These are phyloP conservation scores for Cryphonectria carpinicola DNA, from an alignment of 2,329 filamentous ascomycete species.

Conservation along the genomic window DNA sequence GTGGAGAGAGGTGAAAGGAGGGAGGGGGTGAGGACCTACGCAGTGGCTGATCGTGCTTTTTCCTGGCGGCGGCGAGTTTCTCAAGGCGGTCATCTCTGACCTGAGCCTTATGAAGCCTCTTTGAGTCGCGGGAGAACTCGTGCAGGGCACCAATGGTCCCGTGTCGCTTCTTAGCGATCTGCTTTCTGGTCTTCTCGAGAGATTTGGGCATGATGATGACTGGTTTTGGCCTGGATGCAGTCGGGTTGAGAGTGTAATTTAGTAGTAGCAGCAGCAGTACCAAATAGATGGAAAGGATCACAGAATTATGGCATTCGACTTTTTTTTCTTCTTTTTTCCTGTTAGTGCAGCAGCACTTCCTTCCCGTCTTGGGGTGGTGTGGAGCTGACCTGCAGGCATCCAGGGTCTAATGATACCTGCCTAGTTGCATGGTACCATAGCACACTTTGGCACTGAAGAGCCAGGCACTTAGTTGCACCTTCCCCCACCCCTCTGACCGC, in stretches of 20 bases:
- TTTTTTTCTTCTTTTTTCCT: slow-evolving; percentile 21
- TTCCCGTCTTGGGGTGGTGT: neutral
- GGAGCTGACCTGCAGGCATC: neutral
- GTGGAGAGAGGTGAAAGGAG: neutral
- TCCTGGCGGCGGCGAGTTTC: slow-evolving; percentile 69
- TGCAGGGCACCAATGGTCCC: slow-evolving; percentile 76
- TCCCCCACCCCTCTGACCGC: neutral
- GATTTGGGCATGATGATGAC: slow-evolving; percentile 71
- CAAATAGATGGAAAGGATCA: neutral
- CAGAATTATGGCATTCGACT: neutral
- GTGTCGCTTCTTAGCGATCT: slow-evolving; percentile 85
- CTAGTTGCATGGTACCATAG: neutral
- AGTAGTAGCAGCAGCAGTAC: neutral
- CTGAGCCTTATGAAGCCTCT: slow-evolving; percentile 77
- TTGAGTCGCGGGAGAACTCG: slow-evolving; percentile 85
- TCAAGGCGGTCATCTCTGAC: slow-evolving; percentile 82
- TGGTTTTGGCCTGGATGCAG: neutral
- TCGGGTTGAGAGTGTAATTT: neutral
- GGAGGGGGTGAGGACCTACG: slow-evolving; percentile 51
- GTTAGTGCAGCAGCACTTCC: slow-evolving; percentile 9
- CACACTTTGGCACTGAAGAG: neutral
- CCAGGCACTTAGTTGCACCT: neutral
- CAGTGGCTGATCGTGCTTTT: slow-evolving; percentile 75
- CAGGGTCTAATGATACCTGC: neutral
- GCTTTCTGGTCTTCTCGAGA: slow-evolving; percentile 83